Evolutionary conservation across 371 early-diverging fungal genomes (phyloP), one percentile per base, ranked within the genome.

Genomic region (Haplosporangium sp.): DNA sequence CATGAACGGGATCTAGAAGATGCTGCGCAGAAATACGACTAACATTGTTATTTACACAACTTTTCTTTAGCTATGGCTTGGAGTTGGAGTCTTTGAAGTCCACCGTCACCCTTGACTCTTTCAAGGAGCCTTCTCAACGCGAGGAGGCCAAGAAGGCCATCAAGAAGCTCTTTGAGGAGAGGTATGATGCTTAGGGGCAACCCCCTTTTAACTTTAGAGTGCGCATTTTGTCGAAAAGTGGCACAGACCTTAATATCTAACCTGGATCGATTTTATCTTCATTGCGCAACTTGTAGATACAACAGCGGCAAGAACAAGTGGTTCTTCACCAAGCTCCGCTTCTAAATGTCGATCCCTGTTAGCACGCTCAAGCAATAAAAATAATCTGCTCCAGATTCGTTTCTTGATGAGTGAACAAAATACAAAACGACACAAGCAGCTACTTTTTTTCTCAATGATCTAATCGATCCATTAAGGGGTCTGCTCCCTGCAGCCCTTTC

Each of bases 271-370:
- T 18, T 8, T 18, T 5, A 7, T 50, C 18, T 20, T 11, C 20
- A 21, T 18, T 14, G 16, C 9, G 20, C 20, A 6, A 50, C 10
- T 50, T 18, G 9, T 18, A 91, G 94, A 72, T 97, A 97, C 91
- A 92, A 92, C 84, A 86, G 92, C 79, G 99, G 99, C 84, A 97
- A 97, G 94, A 97, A 96, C 95, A 96, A 96, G 94, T 99, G 99
- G 99, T 98, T 99, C 95, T 99, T 99, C 93, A 92, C 92, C 89
- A 98, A 98, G 94, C 96, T 99, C 81, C 91, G 96, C 83, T 96
- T 96, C 94, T 96, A 94, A 95, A 18, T 18, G 50, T 11, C 18
- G 16, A 16, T 18, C 18, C 20, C 18, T 50, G 10, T 50, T 50
- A n/a, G 50, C 50, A 18, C 8, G 50, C 50, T 50, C 20, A 50